Conservation (phyloP, 768 basidiomycete genomes). For the Ramaria sp. region DNA sequence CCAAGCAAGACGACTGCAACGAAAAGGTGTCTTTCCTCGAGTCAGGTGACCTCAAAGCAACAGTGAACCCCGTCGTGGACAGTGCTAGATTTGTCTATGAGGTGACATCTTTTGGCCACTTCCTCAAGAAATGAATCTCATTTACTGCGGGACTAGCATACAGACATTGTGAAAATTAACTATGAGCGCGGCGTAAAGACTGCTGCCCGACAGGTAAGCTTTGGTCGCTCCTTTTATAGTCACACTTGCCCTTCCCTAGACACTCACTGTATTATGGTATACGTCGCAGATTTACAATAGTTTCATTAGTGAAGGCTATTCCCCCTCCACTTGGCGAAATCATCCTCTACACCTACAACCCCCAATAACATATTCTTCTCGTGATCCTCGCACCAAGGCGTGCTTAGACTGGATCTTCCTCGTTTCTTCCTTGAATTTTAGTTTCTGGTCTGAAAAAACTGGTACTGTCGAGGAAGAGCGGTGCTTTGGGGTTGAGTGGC, state of each 20-base stretch:
- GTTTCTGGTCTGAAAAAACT: constrained; percentile 76
- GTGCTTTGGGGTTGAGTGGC: constrained; percentile 75
- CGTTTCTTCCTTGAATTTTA: constrained; percentile 79
- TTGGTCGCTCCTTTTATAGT: constrained; percentile 16
- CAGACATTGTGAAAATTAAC: constrained; percentile 45
- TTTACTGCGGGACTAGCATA: constrained; percentile 31
- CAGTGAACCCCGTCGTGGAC: constrained; percentile 48
- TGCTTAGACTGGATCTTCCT: constrained; percentile 83
- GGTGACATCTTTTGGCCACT: constrained; percentile 24
- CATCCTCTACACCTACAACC: constrained; percentile 69
- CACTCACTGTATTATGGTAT: background rate
- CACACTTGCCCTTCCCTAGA: background rate
- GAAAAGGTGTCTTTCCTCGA: background rate
- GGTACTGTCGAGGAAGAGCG: constrained; percentile 28
- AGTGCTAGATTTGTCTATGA: constrained; percentile 47
- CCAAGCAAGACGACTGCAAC: background rate
- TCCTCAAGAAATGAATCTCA: background rate
- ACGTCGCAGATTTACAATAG: constrained; percentile 45
- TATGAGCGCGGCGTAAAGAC: constrained; percentile 45
- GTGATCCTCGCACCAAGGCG: constrained; percentile 42
- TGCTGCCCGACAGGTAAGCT: constrained; percentile 55
- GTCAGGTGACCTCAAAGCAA: background rate
- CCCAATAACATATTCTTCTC: constrained; percentile 45
- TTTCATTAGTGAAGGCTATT: constrained; percentile 54
- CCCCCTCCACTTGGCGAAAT: constrained; percentile 72